Percentiles rank a stretch among this genome's conserved stretches.
Conservation (phyloP, 2,329 filamentous ascomycete genomes). For the Corinectria fuckeliana region DNA sequence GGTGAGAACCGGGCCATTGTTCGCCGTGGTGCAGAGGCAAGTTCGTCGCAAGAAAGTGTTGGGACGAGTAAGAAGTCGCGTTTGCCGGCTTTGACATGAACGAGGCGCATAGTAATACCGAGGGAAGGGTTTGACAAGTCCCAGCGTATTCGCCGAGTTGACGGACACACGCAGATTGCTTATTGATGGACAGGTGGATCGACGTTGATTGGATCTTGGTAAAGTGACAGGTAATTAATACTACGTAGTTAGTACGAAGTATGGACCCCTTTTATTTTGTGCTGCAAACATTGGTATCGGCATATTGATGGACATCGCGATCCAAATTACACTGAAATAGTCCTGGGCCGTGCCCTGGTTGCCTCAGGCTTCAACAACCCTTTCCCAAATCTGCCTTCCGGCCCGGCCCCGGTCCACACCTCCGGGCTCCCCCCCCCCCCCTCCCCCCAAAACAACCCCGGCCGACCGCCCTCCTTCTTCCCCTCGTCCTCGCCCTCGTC, state of each 20-base stretch:
- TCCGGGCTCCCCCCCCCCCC: not conserved
- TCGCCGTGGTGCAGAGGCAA: too few relatives aligned
- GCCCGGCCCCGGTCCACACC: not conserved
- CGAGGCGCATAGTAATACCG: too few relatives aligned
- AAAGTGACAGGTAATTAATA: not conserved
- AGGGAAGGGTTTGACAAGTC: not conserved
- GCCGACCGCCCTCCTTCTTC: not conserved
- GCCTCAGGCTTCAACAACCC: not conserved
- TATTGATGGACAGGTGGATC: too few relatives aligned
- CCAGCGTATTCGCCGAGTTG: too few relatives aligned
- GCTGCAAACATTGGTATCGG: not conserved
- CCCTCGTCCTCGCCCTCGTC: not conserved
- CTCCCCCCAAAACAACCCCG: not conserved
- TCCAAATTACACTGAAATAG: not conserved
- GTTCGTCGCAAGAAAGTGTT: too few relatives aligned
- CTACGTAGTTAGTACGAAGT: too few relatives aligned
- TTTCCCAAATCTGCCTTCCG: not conserved
- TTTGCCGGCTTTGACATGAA: too few relatives aligned
- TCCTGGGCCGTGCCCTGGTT: not conserved
- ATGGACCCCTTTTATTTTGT: not conserved
- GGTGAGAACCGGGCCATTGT: not conserved
- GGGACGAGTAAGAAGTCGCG: too few relatives aligned
- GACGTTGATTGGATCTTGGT: not conserved
- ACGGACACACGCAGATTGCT: not conserved
- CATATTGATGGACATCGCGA: not conserved